Conservation (phyloP, 2,329 filamentous ascomycete species). For the Aspergillus brasiliensis region DNA sequence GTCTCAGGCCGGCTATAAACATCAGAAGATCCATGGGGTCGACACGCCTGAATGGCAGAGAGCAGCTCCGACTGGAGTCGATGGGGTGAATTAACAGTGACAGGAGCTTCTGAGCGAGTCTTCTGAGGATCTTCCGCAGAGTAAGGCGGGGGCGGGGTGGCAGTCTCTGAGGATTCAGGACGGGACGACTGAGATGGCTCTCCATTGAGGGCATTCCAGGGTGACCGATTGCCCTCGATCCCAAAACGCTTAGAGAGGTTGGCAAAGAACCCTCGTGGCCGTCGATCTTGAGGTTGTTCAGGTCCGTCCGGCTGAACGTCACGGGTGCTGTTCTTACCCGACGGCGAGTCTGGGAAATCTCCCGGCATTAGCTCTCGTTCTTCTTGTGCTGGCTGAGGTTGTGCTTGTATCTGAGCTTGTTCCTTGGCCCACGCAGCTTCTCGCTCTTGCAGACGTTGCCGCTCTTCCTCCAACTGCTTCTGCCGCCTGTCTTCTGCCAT, state of each 20-base stretch:
- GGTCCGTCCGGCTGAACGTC: constrained; percentile 27
- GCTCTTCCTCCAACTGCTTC: constrained; percentile 71
- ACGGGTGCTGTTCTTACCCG: constrained; percentile 38
- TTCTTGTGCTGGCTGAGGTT: constrained; percentile 26
- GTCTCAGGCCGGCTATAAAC: constrained; percentile 74
- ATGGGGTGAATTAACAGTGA: constrained; percentile 40
- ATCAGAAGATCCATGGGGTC: constrained; percentile 71
- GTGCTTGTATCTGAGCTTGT: constrained; percentile 25
- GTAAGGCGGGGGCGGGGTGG: constrained; percentile 45
- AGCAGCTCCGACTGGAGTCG: constrained; percentile 58
- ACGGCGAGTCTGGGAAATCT: constrained; percentile 68
- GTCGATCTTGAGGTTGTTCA: constrained; percentile 43
- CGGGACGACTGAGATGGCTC: constrained; percentile 28
- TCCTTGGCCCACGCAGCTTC: constrained; percentile 52
- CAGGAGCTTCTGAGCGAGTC: constrained; percentile 34
- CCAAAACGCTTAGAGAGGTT: constrained; percentile 69
- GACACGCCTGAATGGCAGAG: constrained; percentile 76
- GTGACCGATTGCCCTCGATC: constrained; percentile 54
- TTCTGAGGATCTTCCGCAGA: constrained; percentile 37
- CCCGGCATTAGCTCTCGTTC: constrained; percentile 68
- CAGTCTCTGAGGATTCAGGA: constrained; percentile 22
- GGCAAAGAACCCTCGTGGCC: constrained; percentile 64
- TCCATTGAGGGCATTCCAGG: constrained; percentile 23
- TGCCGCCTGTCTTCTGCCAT: constrained; percentile 82
- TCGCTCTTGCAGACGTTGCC: constrained; percentile 66